Conservation (phyloP, 306 rosid species). For the Medicago lupulina region DNA sequence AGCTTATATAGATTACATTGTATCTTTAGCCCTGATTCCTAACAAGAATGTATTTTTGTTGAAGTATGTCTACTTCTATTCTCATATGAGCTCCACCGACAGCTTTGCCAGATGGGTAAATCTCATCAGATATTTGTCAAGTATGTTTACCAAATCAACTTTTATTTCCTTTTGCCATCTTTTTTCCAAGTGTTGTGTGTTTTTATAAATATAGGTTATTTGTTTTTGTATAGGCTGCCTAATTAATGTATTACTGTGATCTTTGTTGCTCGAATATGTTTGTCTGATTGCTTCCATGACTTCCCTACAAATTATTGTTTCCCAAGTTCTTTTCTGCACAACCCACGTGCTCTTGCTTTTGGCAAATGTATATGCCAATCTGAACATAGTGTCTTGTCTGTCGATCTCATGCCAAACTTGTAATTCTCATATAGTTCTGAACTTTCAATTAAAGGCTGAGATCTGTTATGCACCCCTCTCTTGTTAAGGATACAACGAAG, state of each 20-base stretch:
- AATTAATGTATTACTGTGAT: conserved; percentile 22
- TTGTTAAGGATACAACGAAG: neutral
- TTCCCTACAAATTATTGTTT: conserved; percentile 1
- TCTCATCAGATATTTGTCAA: conserved; percentile 64
- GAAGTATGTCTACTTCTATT: conserved; percentile 77
- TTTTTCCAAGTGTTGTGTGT: conserved; percentile 33
- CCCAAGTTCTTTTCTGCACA: conserved; percentile 1
- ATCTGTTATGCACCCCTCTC: neutral
- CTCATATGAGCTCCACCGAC: conserved; percentile 81
- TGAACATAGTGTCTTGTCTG: neutral
- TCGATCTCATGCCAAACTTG: conserved; percentile 24
- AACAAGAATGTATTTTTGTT: conserved; percentile 40
- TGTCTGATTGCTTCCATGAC: neutral
- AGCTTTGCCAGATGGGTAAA: conserved; percentile 57
- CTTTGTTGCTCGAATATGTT: conserved; percentile 26
- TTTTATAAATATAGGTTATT: neutral
- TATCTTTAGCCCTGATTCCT: conserved; percentile 37
- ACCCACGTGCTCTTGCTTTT: conserved; percentile 13
- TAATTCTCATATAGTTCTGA: neutral
- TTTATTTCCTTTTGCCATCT: conserved; percentile 28
- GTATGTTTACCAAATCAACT: conserved; percentile 57
- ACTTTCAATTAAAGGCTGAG: no score
- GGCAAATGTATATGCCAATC: conserved; percentile 23
- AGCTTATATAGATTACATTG: conserved; percentile 27
- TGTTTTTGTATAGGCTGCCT: neutral